These are phyloP conservation scores for Cadophora sp. DNA, from an alignment of 2,329 filamentous ascomycete genomes.

Conservation along the genomic window DNA sequence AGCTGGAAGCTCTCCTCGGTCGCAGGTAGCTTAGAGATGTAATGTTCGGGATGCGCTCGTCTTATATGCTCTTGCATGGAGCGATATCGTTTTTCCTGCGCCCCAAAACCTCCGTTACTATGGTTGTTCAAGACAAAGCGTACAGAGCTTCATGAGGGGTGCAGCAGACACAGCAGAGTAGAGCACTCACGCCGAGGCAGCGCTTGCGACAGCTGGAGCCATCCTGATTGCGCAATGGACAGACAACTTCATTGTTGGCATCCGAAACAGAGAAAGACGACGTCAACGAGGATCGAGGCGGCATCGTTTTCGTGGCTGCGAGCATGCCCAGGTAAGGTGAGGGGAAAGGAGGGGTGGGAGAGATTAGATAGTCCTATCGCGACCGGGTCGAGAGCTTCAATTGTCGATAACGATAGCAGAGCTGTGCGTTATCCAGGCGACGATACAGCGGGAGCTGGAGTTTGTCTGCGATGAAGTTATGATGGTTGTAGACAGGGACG, in stretches of 20 bases:
- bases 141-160: conserved; percentile 38
- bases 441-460: background rate
- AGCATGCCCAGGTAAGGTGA: conserved; percentile 53
- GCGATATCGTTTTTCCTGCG: conserved; percentile 90
- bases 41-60: conserved; percentile 94
- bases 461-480: background rate
- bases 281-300: conserved; percentile 84
- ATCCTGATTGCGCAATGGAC: conserved; percentile 94
- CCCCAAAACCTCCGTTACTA: conserved; percentile 44
- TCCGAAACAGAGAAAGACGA: conserved; percentile 92
- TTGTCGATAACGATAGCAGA: conserved; percentile 29
- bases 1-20: conserved; percentile 97
- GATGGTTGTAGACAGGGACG: conserved; percentile 6
- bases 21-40: conserved; percentile 96
- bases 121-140: conserved; percentile 41
- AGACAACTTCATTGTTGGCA: conserved; percentile 94
- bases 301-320: conserved; percentile 71
- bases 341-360: conserved; percentile 24
- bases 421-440: conserved; percentile 18
- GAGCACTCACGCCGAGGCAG: conserved; percentile 90
- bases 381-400: conserved; percentile 30
- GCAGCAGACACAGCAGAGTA: conserved; percentile 41
- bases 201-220: conserved; percentile 96
- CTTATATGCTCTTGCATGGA: conserved; percentile 99
- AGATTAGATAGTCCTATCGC: conserved; percentile 35